These are phyloP conservation scores for Populus trichocarpa DNA, from an alignment of 441 rosid genomes.

Conservation along the genomic window DNA sequence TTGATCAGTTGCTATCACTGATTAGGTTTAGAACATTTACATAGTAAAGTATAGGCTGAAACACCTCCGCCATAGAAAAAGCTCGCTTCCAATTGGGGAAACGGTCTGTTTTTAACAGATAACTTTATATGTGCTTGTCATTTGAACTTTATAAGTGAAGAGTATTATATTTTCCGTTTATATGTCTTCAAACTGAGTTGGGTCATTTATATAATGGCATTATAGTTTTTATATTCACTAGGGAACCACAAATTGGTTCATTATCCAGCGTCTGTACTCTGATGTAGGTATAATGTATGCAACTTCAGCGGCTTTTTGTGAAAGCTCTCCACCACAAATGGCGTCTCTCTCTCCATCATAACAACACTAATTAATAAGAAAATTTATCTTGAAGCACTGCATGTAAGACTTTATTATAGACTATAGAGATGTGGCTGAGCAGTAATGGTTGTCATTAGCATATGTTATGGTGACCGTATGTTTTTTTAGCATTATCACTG, in stretches of 20 bases:
- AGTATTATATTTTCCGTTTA: neutral
- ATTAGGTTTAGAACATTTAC: neutral
- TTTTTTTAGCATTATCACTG: neutral
- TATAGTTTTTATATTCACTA: neutral
- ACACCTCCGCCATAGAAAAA: neutral
- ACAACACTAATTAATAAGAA: neutral
- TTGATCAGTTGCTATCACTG: neutral
- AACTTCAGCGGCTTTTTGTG: neutral
- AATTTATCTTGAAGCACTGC: neutral
- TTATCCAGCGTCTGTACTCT: neutral
- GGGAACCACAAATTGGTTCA: neutral
- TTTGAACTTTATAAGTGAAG: neutral
- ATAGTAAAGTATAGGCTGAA: neutral
- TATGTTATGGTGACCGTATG: neutral
- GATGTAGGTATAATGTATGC: neutral
- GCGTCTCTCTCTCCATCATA: neutral
- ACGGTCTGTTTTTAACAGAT: neutral
- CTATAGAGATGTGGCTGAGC: neutral
- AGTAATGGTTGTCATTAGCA: neutral
- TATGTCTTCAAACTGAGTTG: neutral
- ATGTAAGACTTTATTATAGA: neutral
- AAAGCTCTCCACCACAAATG: neutral
- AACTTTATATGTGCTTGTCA: too few relatives aligned
- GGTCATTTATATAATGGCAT: neutral
- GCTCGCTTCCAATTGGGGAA: neutral